These are phyloP conservation scores for Glycine soja DNA, from an alignment of 306 rosid genomes.

Conservation along the genomic window DNA sequence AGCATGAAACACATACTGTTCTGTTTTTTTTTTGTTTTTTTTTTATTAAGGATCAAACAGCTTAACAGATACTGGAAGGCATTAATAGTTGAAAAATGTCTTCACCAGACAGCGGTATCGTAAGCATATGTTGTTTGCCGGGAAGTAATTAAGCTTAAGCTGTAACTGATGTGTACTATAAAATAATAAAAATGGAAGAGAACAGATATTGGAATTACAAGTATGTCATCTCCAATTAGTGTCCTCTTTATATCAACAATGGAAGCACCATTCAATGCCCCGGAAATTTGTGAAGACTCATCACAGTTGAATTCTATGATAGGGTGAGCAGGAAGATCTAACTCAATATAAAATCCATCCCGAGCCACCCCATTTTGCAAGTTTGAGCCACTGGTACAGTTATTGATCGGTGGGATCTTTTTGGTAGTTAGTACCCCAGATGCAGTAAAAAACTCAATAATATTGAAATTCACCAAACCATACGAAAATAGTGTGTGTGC, in stretches of 20 bases:
- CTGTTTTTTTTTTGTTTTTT: background rate
- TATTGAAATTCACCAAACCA: slow-evolving; percentile 50
- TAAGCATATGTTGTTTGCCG: background rate
- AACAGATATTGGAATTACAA: slow-evolving; percentile 41
- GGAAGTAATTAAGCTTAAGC: slow-evolving; percentile 17
- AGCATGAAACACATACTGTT: background rate
- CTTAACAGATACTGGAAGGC: background rate
- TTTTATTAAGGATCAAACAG: background rate
- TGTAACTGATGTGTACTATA: background rate
- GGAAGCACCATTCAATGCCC: slow-evolving; percentile 54
- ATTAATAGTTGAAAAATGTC: slow-evolving; percentile 40
- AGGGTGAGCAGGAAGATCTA: slow-evolving; percentile 54
- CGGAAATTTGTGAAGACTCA: slow-evolving; percentile 49
- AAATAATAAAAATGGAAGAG: background rate
- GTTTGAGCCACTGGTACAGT: slow-evolving; percentile 5
- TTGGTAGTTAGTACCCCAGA: slow-evolving; percentile 66
- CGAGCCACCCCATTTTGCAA: background rate
- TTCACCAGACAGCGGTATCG: slow-evolving; percentile 26
- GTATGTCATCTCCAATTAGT: slow-evolving; percentile 19
- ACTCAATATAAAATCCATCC: slow-evolving; percentile 48
- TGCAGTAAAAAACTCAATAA: slow-evolving; percentile 61
- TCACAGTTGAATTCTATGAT: slow-evolving; percentile 41
- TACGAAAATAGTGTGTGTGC: slow-evolving; percentile 59
- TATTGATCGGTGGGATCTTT: slow-evolving; percentile 31
- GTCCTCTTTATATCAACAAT: slow-evolving; percentile 49